These are phyloP conservation scores for Hemileia vastatrix DNA, from an alignment of 1,284 basidiomycete genomes.

Conservation along the genomic window DNA sequence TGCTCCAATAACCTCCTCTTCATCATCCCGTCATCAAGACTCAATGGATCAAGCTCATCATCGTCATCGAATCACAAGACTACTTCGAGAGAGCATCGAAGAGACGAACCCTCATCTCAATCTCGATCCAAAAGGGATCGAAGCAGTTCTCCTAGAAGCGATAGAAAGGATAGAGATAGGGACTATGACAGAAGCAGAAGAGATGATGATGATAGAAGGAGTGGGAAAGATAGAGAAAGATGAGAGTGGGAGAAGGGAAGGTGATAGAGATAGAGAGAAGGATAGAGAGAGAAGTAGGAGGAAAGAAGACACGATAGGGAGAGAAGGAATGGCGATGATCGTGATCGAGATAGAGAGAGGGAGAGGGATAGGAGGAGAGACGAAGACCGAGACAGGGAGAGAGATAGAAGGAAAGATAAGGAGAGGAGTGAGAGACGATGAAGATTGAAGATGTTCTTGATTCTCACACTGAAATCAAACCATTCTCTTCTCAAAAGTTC, in stretches of 20 bases:
- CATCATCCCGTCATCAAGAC: background rate
- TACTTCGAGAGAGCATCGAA: background rate
- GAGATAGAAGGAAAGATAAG: too few species aligned
- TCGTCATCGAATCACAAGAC: background rate
- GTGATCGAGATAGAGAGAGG: constrained; percentile 63
- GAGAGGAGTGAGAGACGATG: background rate
- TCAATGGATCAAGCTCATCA: constrained; percentile 6
- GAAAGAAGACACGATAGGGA: constrained; percentile 64
- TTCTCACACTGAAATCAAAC: too few species aligned
- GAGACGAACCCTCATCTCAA: background rate
- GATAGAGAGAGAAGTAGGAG: constrained; percentile 48
- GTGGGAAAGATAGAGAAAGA: background rate
- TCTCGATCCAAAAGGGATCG: too few species aligned
- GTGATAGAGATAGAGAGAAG: constrained; percentile 49
- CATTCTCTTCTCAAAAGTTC: too few species aligned
- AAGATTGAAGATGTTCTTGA: too few species aligned
- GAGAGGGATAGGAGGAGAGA: constrained; percentile 25
- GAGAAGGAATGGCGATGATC: too few species aligned
- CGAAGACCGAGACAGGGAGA: background rate
- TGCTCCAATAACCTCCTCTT: background rate
- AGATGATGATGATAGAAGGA: background rate
- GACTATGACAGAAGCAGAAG: background rate
- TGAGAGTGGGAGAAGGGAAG: background rate
- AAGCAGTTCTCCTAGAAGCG: background rate
- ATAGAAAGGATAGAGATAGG: background rate